phyloP scores from a whole-genome alignment of 2,329 filamentous ascomycete genomes.

The Xylaria sp. region DNA sequence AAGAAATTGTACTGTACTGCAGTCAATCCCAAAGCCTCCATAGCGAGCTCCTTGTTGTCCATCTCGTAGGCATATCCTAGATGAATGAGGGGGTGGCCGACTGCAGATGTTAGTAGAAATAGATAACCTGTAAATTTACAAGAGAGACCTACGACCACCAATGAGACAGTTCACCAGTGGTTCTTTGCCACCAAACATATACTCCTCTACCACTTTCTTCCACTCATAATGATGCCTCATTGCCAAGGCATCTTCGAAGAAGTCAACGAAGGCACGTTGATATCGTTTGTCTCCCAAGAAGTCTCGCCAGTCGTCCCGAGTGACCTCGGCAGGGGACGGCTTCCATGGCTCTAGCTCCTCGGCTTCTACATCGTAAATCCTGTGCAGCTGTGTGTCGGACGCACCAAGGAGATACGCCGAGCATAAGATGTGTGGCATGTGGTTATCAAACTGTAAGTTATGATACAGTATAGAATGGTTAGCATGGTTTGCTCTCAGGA shows the following conservation, averaged over 20 bases:
- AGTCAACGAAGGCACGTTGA: slow-evolving; percentile 92
- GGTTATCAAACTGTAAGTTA: slow-evolving; percentile 80
- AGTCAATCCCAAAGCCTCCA: slow-evolving; percentile 84
- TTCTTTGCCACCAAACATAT: slow-evolving; percentile 77
- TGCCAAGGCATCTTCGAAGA: slow-evolving; percentile 92
- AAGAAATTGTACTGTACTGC: slow-evolving; percentile 68
- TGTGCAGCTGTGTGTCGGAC: slow-evolving; percentile 75
- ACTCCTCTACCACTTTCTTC: slow-evolving; percentile 80
- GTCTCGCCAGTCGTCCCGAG: slow-evolving; percentile 85
- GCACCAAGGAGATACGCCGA: slow-evolving; percentile 90
- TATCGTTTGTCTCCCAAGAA: slow-evolving; percentile 83
- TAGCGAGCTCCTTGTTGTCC: slow-evolving; percentile 83
- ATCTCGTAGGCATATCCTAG: slow-evolving; percentile 94
- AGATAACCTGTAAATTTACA: slow-evolving; percentile 17
- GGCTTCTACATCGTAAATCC: slow-evolving; percentile 82
- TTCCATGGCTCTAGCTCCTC: slow-evolving; percentile 81
- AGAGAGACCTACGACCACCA: slow-evolving; percentile 72
- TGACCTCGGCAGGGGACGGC: slow-evolving; percentile 86
- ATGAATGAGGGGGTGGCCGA: slow-evolving; percentile 93
- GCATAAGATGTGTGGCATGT: slow-evolving; percentile 82
- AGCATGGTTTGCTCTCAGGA: slow-evolving; percentile 90
- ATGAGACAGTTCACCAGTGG: slow-evolving; percentile 86
- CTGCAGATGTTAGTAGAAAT: slow-evolving; percentile 58
- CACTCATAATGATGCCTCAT: slow-evolving; percentile 81
- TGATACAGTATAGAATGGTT: slow-evolving; percentile 88